phyloP scores from a whole-genome alignment of 805 yeast genomes.

The Kurtzmaniella fragi region DNA sequence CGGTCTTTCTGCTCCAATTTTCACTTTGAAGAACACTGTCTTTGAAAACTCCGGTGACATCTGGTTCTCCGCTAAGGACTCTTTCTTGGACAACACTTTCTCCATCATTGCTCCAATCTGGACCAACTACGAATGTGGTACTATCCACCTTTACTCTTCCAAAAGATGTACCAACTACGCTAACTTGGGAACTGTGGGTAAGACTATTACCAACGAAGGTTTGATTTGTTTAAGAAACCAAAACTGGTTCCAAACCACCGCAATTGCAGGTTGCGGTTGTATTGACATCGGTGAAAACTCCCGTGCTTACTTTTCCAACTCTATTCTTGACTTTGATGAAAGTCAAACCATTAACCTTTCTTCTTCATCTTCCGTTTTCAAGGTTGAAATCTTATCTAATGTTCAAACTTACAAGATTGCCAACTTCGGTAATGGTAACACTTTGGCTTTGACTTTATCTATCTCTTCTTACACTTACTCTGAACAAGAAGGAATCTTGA shows the following conservation, averaged over 20 bases:
- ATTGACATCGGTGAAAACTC: conserved; percentile 13
- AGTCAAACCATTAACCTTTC: conserved; percentile 15
- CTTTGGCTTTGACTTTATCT: conserved; percentile 7
- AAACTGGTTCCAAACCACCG: conserved; percentile 15
- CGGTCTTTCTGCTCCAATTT: conserved; percentile 13
- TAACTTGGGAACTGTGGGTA: conserved; percentile 4
- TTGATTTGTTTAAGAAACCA: conserved; percentile 20
- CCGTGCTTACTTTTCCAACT: conserved; percentile 10
- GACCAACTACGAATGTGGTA: conserved; percentile 10
- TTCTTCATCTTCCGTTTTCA: conserved; percentile 11
- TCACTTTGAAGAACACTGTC: conserved; percentile 9
- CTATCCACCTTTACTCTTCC: conserved; percentile 8
- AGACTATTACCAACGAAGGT: conserved; percentile 18
- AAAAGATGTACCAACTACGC: conserved; percentile 7
- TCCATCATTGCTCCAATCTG: conserved; percentile 7
- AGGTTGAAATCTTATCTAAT: conserved; percentile 10
- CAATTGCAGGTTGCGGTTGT: conserved; percentile 22
- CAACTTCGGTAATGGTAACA: conserved; percentile 21
- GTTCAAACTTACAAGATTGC: conserved; percentile 15
- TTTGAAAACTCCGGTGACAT: conserved; percentile 15
- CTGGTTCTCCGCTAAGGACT: conserved; percentile 10
- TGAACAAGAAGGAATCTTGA: conserved; percentile 15
- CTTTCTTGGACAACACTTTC: conserved; percentile 1
- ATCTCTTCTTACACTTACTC: conserved; percentile 4
- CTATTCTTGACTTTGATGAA: conserved; percentile 9